Evolutionary conservation across 352 stramenopile species (phyloP).

Genomic region (Globisporangium megalacanthum): DNA sequence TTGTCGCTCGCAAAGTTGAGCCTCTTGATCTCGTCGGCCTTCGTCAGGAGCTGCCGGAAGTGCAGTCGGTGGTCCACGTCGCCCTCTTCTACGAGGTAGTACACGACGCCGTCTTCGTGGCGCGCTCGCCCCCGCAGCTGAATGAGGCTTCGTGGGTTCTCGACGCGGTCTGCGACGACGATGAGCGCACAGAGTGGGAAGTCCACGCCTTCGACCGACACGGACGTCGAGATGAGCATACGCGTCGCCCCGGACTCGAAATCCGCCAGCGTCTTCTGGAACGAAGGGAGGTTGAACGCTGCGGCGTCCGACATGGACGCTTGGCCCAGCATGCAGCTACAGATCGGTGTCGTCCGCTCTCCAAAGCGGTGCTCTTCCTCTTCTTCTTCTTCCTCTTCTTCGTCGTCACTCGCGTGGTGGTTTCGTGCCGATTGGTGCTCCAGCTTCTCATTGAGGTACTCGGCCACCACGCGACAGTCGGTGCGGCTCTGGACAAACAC

Average conservation of each 20-base stretch:
- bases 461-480: constrained; percentile 71
- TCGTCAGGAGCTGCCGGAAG: constrained; percentile 35
- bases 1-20: constrained; percentile 71
- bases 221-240: constrained; percentile 68
- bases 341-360: constrained; percentile 7
- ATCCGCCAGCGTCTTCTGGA: constrained; percentile 43
- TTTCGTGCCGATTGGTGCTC: background rate
- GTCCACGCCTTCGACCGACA: constrained; percentile 76
- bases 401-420: constrained; percentile 9
- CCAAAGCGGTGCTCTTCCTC: background rate
- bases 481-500: constrained; percentile 82
- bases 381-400: constrained; percentile 11
- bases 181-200: constrained; percentile 72
- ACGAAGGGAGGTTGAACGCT: constrained; percentile 48
- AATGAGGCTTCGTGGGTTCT: constrained; percentile 55
- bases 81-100: constrained; percentile 58
- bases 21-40: constrained; percentile 46
- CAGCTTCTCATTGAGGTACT: constrained; percentile 75
- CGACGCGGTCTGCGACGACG: constrained; percentile 52
- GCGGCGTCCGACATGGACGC: constrained; percentile 47
- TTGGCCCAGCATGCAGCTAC: constrained; percentile 64
- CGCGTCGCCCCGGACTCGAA: constrained; percentile 55
- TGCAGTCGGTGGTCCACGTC: constrained; percentile 40
- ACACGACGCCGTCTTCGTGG: constrained; percentile 70
- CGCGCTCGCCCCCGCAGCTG: constrained; percentile 69